phyloP scores from a whole-genome alignment of 371 early-diverging fungal species.

The Haplosporangium sp. region DNA sequence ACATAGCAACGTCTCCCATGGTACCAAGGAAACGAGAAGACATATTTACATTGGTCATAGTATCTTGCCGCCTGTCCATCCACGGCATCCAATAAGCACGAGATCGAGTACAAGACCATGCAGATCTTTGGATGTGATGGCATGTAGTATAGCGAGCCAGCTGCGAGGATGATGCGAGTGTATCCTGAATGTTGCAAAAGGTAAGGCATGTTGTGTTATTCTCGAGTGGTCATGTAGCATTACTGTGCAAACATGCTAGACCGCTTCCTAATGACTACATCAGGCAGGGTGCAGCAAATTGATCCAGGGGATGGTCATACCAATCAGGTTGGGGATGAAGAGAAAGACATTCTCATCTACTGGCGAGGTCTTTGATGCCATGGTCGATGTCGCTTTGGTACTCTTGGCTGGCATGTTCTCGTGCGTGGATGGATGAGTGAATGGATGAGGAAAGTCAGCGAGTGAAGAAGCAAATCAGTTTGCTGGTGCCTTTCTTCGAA shows the following conservation, averaged over 20 bases:
- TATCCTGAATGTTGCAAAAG: conserved; percentile 73
- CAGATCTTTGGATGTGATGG: conserved; percentile 75
- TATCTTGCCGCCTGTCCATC: conserved; percentile 96
- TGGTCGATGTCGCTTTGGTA: conserved; percentile 20
- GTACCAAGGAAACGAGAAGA: neutral
- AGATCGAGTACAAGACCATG: conserved; percentile 83
- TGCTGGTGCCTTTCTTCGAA: neutral
- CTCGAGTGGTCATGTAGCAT: neutral
- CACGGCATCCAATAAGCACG: conserved; percentile 93
- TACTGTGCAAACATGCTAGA: too few relatives aligned
- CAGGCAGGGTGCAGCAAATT: neutral
- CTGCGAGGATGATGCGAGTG: conserved; percentile 84
- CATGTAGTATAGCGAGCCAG: conserved; percentile 80
- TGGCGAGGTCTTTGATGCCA: conserved; percentile 28
- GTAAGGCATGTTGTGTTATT: neutral
- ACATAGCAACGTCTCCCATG: neutral
- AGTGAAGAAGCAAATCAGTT: conserved; percentile 2
- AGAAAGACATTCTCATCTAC: conserved; percentile 78
- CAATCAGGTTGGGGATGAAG: conserved; percentile 93
- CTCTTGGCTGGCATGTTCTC: conserved; percentile 44
- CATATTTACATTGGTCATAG: conserved; percentile 85
- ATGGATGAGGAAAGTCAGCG: conserved; percentile 8
- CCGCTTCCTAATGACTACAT: too few relatives aligned
- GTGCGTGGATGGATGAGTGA: conserved; percentile 6
- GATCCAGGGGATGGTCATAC: conserved; percentile 54